Evolutionary conservation across 805 yeast genomes (phyloP).

Genomic region (Lachancea sp.): DNA sequence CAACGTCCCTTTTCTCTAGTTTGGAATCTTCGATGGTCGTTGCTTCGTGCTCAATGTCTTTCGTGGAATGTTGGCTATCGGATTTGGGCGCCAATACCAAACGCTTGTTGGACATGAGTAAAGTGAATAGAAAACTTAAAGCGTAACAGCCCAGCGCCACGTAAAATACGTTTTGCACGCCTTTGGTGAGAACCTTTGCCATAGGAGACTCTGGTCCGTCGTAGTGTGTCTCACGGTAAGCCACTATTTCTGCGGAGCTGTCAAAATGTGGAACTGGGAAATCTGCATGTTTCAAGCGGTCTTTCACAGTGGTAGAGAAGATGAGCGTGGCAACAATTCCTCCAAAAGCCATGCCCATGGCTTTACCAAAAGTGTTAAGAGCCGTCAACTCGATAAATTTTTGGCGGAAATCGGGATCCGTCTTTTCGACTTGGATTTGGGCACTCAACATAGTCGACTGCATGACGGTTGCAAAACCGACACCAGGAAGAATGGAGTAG

Average conservation of each 20-base stretch:
- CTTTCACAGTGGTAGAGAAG: constrained; percentile 17
- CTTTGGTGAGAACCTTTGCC: constrained; percentile 5
- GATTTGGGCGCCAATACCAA: neutral
- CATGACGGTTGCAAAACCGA: constrained; percentile 32
- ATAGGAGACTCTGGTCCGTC: constrained; percentile 16
- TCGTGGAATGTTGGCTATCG: neutral
- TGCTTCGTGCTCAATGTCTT: neutral
- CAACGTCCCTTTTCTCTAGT: neutral
- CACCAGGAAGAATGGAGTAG: constrained; percentile 34
- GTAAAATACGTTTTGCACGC: constrained; percentile 17
- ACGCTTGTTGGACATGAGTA: constrained; percentile 6
- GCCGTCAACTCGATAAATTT: constrained; percentile 24
- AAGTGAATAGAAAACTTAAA: neutral
- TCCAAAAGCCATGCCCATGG: constrained; percentile 23
- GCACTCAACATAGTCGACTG: constrained; percentile 31
- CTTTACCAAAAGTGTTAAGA: constrained; percentile 20
- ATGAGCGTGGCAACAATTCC: constrained; percentile 22
- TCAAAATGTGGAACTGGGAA: constrained; percentile 6
- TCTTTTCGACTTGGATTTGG: constrained; percentile 25
- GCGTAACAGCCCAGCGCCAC: constrained; percentile 2
- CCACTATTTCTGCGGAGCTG: constrained; percentile 16
- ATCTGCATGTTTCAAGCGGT: constrained; percentile 10
- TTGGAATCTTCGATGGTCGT: neutral
- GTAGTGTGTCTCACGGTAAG: constrained; percentile 14
- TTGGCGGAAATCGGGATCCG: constrained; percentile 13